Conservation (phyloP, 495 filamentous ascomycete genomes). For the Penicillium desertorum region DNA sequence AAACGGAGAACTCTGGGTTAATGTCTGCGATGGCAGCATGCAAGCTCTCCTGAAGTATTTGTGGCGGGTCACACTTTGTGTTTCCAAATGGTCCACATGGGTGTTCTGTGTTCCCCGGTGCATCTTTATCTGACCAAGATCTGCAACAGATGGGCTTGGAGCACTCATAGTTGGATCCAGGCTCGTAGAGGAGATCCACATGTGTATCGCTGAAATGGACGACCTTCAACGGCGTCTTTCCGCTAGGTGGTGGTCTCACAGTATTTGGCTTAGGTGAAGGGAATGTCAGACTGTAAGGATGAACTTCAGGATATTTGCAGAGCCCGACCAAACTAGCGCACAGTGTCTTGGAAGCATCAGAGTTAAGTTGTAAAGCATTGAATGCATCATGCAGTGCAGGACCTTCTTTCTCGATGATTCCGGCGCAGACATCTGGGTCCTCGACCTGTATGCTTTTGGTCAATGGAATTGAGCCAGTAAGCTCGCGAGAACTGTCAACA, state of each 20-base stretch:
- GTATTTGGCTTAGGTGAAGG: constrained; percentile 43
- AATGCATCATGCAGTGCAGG: constrained; percentile 51
- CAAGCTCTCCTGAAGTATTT: constrained; percentile 53
- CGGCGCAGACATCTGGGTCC: constrained; percentile 52
- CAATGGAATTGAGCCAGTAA: background rate
- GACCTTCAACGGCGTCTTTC: constrained; percentile 47
- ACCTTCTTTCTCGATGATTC: constrained; percentile 47
- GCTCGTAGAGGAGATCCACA: constrained; percentile 51
- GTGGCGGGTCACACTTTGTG: constrained; percentile 51
- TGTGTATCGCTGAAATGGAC: constrained; percentile 60
- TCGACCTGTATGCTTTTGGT: constrained; percentile 25
- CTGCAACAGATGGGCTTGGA: constrained; percentile 58
- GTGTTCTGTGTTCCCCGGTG: constrained; percentile 39
- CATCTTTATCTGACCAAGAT: constrained; percentile 43
- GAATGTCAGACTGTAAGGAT: constrained; percentile 42
- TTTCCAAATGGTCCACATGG: constrained; percentile 52
- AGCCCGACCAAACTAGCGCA: constrained; percentile 51
- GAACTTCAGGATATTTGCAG: constrained; percentile 48
- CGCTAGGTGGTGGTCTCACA: constrained; percentile 43
- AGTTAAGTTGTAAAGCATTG: constrained; percentile 43
- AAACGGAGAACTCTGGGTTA: constrained; percentile 31
- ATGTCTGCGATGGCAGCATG: constrained; percentile 44
- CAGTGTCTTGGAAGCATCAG: constrained; percentile 48
- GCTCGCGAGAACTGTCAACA: background rate
- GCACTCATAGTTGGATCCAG: constrained; percentile 51